Conservation (phyloP, 2,329 filamentous ascomycete species). For the Xylaria sp. region DNA sequence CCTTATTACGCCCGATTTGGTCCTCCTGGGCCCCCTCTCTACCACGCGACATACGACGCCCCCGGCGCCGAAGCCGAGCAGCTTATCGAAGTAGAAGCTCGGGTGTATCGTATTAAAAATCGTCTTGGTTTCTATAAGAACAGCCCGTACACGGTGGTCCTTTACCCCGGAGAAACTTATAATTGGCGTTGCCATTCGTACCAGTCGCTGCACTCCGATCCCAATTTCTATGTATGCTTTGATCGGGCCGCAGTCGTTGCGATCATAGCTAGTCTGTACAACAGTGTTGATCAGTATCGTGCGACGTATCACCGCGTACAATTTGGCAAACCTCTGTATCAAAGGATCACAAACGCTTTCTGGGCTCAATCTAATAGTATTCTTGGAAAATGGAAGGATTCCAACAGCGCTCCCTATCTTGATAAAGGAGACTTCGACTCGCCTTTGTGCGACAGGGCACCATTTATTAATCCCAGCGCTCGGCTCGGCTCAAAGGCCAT, state of each 20-base stretch:
- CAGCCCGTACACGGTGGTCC: not conserved
- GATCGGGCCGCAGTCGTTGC: not conserved
- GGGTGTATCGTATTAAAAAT: not conserved
- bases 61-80: not conserved
- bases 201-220: too few species aligned
- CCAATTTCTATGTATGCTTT: too few species aligned
- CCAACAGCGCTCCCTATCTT: not conserved
- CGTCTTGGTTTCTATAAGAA: not conserved
- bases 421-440: not conserved
- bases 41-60: constrained; percentile 2
- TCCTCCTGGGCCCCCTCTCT: not conserved
- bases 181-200: not conserved
- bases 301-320: not conserved
- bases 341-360: not conserved
- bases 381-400: not conserved
- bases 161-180: not conserved
- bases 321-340: not conserved
- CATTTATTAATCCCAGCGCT: too few species aligned
- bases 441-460: not conserved
- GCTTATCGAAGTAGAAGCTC: not conserved
- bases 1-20: not conserved
- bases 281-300: not conserved
- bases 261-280: not conserved
- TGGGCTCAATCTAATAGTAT: too few species aligned
- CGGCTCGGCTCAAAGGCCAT: not conserved